Conservation (phyloP, 495 filamentous ascomycete species). For the Trichoderma orchidacearum region DNA sequence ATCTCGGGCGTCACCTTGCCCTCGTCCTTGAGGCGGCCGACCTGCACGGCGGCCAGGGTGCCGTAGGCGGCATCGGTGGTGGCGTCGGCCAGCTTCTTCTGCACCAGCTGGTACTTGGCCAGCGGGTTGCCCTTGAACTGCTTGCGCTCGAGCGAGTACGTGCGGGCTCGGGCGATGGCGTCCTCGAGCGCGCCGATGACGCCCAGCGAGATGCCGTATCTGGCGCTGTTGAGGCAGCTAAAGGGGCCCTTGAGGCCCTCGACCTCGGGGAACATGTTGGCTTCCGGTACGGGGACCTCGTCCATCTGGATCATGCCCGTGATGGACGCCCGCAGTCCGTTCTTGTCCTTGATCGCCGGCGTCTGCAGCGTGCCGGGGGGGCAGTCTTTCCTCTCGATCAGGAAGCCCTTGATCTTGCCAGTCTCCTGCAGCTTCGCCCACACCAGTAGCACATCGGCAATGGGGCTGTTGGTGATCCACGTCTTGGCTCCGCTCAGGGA, state of each 20-base stretch:
- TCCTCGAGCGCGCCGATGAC: conserved; percentile 91
- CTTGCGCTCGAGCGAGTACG: conserved; percentile 79
- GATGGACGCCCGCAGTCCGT: conserved; percentile 78
- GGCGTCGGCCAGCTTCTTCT: conserved; percentile 94
- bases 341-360: conserved; percentile 90
- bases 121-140: conserved; percentile 95
- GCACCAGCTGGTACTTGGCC: conserved; percentile 94
- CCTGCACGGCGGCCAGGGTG: conserved; percentile 72
- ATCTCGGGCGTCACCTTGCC: conserved; percentile 84
- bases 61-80: conserved; percentile 85
- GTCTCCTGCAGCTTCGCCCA: conserved; percentile 89
- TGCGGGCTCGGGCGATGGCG: conserved; percentile 63
- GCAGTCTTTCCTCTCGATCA: conserved; percentile 69
- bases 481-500: conserved; percentile 81
- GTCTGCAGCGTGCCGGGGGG: conserved; percentile 84
- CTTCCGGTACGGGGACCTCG: conserved; percentile 70
- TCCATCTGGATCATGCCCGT: conserved; percentile 98
- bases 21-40: conserved; percentile 84
- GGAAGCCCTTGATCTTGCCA: conserved; percentile 90
- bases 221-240: conserved; percentile 82
- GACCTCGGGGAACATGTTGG: conserved; percentile 88
- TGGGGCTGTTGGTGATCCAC: conserved; percentile 98
- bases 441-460: conserved; percentile 78
- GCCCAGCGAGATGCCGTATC: conserved; percentile 88
- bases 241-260: conserved; percentile 86